Evolutionary conservation across 257 asterid genomes (phyloP), one percentile per base, ranked within the genome.

Genomic region (Paraleonurus japonicus): DNA sequence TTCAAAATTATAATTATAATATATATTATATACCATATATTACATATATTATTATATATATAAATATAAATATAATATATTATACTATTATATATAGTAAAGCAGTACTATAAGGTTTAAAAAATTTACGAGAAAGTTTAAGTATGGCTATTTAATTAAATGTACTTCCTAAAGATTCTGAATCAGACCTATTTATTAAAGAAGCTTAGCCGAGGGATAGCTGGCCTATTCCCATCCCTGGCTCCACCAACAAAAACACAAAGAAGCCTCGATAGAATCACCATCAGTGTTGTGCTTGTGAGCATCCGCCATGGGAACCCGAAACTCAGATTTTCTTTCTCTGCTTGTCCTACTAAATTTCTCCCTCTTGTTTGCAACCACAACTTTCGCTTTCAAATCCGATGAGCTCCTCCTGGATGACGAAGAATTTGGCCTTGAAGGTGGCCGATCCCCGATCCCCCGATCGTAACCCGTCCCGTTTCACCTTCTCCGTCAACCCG

Each of bases 341-440:
- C 26, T 71, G 4, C 22, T 77, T 2, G 6, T 81, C 50, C 68
- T 81, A 0, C 73, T 89, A 0, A 67, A 74, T 19, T 4, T 83
- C 59, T 71, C 47, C 28, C 61, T 82, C 22, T 55, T 67, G 7
- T 60, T 80, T 28, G 73, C 78, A 17, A 62, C 80, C 12, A 39
- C 82, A 30, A 81, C 88, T 62, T 68, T 43, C 15, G 85, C 85
- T 22, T 95, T 95, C 88, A 90, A 88, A 71, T 92, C 99, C 20
- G 98, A 92, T 84, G 98, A 92, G 84, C 94, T 95, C 50, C 89
- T 86, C 64, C 67, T 59, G 1, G 99, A 92, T 65, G 96, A 95
- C 72, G 97, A 92, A 39, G 97, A 94, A 79, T 87, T 94, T 71
- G 96, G 95, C 67, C 82, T 90, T 57, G 96, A 85, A 80, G 98